Evolutionary conservation across 805 yeast species (phyloP).

Genomic region (Lachancea thermotolerans): DNA sequence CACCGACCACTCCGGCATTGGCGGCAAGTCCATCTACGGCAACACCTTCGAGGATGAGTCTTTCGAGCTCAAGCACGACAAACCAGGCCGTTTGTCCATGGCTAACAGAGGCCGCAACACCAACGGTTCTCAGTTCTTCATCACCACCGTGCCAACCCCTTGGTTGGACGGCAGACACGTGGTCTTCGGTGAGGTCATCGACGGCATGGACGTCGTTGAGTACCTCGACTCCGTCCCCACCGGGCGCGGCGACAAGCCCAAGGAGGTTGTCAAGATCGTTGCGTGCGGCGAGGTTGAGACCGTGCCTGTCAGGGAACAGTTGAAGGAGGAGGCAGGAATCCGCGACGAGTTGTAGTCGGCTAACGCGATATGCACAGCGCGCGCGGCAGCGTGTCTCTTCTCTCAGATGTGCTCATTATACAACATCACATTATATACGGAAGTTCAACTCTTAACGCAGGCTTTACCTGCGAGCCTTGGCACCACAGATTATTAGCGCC

Average conservation of each 20-base stretch:
- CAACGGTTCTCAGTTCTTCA: constrained; percentile 92
- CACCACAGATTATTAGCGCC: no score
- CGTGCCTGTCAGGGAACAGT: constrained; percentile 12
- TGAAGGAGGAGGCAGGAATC: constrained; percentile 5
- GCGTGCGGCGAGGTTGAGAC: constrained; percentile 61
- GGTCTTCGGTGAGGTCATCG: constrained; percentile 90
- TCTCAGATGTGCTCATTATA: no score
- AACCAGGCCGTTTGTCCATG: constrained; percentile 66
- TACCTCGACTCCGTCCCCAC: constrained; percentile 72
- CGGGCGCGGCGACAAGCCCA: constrained; percentile 64
- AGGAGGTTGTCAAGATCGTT: constrained; percentile 53
- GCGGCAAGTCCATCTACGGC: constrained; percentile 72
- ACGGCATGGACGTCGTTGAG: constrained; percentile 76
- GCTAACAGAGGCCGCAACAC: constrained; percentile 75
- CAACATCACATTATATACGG: no score
- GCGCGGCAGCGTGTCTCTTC: background rate
- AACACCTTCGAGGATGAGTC: constrained; percentile 62
- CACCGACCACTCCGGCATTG: constrained; percentile 61
- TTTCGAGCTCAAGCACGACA: constrained; percentile 59
- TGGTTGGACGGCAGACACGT: constrained; percentile 96
- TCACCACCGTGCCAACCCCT: constrained; percentile 72
- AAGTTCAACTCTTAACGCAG: no score
- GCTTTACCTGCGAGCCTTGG: no score
- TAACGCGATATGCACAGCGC: background rate
- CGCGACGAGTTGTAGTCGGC: constrained; percentile 5